Evolutionary conservation across 2,329 filamentous ascomycete genomes (phyloP), one percentile per base, ranked within the genome.

Genomic region (Stemphylium vesicarium): DNA sequence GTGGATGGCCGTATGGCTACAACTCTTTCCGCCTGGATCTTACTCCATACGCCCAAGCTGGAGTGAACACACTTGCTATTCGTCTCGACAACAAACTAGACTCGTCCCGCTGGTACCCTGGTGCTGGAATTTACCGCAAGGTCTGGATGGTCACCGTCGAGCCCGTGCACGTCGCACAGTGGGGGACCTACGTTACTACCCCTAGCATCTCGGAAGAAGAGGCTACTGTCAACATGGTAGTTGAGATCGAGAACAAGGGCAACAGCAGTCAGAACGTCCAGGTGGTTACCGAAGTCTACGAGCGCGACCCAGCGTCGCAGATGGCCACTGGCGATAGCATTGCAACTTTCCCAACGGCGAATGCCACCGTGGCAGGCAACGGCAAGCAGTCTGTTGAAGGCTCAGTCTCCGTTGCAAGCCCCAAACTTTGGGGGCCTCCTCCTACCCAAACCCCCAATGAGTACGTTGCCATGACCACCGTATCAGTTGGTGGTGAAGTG

Each of bases 31-130:
- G 80, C 2, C 70, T 84, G 1, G 79, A 84, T 49, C 72, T 84
- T 6, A 84, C 81, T 0, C 75, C 77, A 0, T 79, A 80, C 74
- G 53, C 55, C 0, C 64, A 65, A 20, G 45, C 60, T 11, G 68
- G 70, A 1, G 77, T 80, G 15, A 72, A 84, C 44, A 53, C 73
- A 24, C 67, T 84, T 0, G 82, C 82, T 1, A 81, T 85, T 33
- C 78, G 82, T 0, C 58, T 84, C 2, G 81, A 85, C 42, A 83
- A 84, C 55, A 73, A 78, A 0, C 35, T 77, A 0, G 74, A 81
- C 13, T 80, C 76, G 2, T 81, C 82, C 2, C 77, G 82, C 2
- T 85, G 81, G 81, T 85, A 84, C 56, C 82, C 82, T 4, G 82
- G 82, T 12, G 82, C 73, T 11, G 82, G 82, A 1, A 71, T 85